Percentiles rank a stretch among this genome's conserved stretches.
Conservation (phyloP, 768 basidiomycete genomes). For the Auriscalpium orientale region DNA sequence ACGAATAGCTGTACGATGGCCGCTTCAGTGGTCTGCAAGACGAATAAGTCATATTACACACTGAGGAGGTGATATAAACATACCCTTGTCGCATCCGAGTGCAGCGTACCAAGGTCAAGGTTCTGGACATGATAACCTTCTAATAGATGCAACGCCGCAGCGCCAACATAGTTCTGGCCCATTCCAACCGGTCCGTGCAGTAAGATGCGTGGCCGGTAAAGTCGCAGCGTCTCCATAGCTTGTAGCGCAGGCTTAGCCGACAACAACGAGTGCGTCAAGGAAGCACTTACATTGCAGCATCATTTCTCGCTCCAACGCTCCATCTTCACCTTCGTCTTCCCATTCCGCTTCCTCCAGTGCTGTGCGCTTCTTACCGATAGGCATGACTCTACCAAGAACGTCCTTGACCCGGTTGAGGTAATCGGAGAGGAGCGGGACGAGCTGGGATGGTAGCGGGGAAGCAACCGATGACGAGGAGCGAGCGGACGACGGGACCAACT, state of each 20-base stretch:
- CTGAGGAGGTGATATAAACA: conserved; percentile 22
- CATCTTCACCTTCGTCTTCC: conserved; percentile 76
- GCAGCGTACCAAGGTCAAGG: conserved; percentile 80
- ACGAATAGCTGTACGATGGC: conserved; percentile 92
- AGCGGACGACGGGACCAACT: conserved; percentile 91
- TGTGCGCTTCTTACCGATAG: conserved; percentile 70
- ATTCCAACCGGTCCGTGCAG: conserved; percentile 76
- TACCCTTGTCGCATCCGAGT: conserved; percentile 86
- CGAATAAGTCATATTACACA: background rate
- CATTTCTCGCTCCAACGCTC: conserved; percentile 84
- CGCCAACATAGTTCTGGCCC: conserved; percentile 87
- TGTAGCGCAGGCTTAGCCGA: conserved; percentile 10
- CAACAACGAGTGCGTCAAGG: background rate
- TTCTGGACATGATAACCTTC: conserved; percentile 96
- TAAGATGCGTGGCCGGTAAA: conserved; percentile 84
- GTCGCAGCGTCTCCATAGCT: conserved; percentile 89
- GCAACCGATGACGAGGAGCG: conserved; percentile 85
- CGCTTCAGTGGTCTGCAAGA: conserved; percentile 75
- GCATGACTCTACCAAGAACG: conserved; percentile 68
- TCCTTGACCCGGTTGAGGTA: conserved; percentile 65
- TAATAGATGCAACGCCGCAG: conserved; percentile 86
- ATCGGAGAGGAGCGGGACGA: conserved; percentile 67
- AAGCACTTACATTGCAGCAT: conserved; percentile 66
- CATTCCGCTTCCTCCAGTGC: conserved; percentile 94
- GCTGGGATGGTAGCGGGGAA: conserved; percentile 75